Evolutionary conservation across 2,329 filamentous ascomycete species (phyloP).

Genomic region (Calonectria henricotiae): DNA sequence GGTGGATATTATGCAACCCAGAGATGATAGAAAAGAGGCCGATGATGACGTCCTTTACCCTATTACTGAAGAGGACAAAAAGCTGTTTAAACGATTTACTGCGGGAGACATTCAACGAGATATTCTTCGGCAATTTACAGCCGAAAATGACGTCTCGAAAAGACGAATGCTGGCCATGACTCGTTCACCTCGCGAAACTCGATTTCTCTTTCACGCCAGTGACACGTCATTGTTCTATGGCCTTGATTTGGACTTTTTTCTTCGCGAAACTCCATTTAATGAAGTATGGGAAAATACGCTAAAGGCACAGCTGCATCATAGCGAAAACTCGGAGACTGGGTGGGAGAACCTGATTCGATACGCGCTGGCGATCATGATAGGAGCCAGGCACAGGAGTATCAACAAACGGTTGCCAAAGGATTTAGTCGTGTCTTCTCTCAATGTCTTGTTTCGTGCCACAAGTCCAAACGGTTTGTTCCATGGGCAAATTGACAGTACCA

Average conservation of each 20-base stretch:
- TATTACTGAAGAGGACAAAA: not conserved
- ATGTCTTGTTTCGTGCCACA: not conserved
- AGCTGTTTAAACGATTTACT: not conserved
- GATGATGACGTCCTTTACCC: not conserved
- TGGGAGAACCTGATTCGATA: slow-evolving; percentile 9
- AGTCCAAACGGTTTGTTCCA: not conserved
- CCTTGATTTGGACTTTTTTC: not conserved
- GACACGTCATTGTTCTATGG: slow-evolving; percentile 6
- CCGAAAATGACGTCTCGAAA: slow-evolving; percentile 8
- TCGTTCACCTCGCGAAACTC: slow-evolving; percentile 1
- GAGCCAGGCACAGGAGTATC: not conserved
- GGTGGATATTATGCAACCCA: not conserved
- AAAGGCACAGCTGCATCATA: not conserved
- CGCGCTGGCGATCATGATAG: slow-evolving; percentile 3
- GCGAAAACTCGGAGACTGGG: slow-evolving; percentile 2
- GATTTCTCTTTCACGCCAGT: not conserved
- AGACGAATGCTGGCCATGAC: slow-evolving; percentile 10
- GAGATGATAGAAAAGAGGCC: not conserved
- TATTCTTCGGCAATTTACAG: not conserved
- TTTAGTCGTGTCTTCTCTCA: not conserved
- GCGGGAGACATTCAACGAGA: not conserved
- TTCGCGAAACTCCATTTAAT: not conserved
- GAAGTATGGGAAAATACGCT: slow-evolving; percentile 12
- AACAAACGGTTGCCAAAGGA: not conserved
- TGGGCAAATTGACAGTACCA: slow-evolving; percentile 1